phyloP scores from a whole-genome alignment of 73 alveolate species.

The Paramecium bursaria region DNA sequence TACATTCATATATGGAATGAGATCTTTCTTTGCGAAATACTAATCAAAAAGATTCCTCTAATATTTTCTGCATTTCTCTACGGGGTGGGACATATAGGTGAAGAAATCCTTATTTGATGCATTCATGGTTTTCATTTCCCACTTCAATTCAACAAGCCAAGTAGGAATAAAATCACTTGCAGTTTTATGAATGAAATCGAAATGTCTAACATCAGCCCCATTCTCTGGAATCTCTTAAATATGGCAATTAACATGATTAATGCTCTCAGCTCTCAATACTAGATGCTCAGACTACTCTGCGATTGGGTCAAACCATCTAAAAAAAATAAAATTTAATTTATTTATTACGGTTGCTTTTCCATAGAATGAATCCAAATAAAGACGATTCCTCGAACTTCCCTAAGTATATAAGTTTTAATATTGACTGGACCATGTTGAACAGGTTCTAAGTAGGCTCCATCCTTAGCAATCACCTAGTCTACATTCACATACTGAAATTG shows the following conservation, averaged over 20 bases:
- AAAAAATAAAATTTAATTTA: constrained; percentile 55
- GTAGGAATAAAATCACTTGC: constrained; percentile 62
- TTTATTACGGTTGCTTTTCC: constrained; percentile 68
- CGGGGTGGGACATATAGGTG: constrained; percentile 70
- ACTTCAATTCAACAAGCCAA: constrained; percentile 58
- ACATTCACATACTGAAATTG: constrained; percentile 62
- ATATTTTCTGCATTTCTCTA: constrained; percentile 63
- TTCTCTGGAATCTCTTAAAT: constrained; percentile 74
- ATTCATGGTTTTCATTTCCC: constrained; percentile 72
- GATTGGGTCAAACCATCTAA: constrained; percentile 59
- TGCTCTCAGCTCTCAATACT: constrained; percentile 67
- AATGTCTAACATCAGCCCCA: constrained; percentile 77
- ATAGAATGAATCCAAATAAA: constrained; percentile 73
- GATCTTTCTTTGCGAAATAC: constrained; percentile 59
- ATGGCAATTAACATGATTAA: constrained; percentile 71
- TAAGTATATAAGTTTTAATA: constrained; percentile 56
- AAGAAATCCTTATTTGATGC: constrained; percentile 69
- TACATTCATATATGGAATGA: constrained; percentile 61
- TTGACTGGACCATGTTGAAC: constrained; percentile 53
- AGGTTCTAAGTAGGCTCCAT: constrained; percentile 47
- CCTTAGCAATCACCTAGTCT: constrained; percentile 40
- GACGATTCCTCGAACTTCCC: constrained; percentile 65
- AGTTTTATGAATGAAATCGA: constrained; percentile 69
- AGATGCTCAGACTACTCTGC: constrained; percentile 50
- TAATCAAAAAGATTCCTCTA: constrained; percentile 68